These are phyloP conservation scores for Calonectria hawksworthii DNA, from an alignment of 2,329 filamentous ascomycete species.

Conservation along the genomic window DNA sequence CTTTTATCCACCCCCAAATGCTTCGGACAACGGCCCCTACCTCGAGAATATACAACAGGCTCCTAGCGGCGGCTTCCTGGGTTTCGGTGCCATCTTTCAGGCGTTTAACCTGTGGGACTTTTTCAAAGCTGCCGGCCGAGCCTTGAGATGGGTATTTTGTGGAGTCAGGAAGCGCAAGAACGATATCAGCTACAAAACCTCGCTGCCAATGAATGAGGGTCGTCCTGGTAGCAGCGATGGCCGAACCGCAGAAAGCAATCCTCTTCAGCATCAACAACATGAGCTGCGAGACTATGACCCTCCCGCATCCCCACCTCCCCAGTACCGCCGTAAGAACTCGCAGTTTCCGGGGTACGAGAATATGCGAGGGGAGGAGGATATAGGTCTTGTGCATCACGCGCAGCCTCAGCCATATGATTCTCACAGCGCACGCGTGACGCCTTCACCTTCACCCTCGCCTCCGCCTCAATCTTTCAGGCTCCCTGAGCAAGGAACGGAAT, in stretches of 20 bases:
- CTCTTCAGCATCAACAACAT: neutral
- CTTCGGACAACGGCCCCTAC: conserved; percentile 54
- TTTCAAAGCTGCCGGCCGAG: conserved; percentile 82
- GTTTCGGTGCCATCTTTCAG: conserved; percentile 75
- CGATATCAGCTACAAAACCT: conserved; percentile 62
- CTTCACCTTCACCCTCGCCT: neutral
- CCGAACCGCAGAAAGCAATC: neutral
- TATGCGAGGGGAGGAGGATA: conserved; percentile 2
- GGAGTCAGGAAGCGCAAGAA: conserved; percentile 74
- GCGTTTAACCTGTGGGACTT: conserved; percentile 88
- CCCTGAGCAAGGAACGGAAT: neutral
- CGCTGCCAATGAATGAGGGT: neutral
- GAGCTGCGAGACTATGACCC: neutral
- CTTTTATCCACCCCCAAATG: conserved; percentile 62
- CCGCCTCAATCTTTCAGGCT: neutral
- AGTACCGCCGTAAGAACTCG: neutral
- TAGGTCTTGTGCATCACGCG: neutral
- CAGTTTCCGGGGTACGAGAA: conserved; percentile 3
- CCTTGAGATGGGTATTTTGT: conserved; percentile 87
- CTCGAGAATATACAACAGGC: conserved; percentile 59
- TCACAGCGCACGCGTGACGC: neutral
- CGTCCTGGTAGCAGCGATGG: neutral
- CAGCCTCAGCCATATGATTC: conserved; percentile 13
- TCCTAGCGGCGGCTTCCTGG: conserved; percentile 76
- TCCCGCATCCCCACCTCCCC: conserved; percentile 9